Conservation (phyloP, 371 early-diverging fungal species). For the Rhizopus stolonifer region DNA sequence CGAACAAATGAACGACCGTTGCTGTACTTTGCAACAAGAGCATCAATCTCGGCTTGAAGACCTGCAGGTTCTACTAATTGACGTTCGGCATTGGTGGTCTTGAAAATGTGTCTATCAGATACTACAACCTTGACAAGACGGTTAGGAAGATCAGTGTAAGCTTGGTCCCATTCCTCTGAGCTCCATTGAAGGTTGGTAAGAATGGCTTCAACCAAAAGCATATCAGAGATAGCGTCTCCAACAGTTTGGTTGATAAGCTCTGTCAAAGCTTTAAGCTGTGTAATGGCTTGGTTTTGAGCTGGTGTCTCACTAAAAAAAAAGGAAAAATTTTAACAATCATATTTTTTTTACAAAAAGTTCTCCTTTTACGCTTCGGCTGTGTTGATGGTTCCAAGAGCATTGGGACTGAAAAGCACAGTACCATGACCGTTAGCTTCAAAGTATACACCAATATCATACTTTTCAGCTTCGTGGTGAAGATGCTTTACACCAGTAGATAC, state of each 20-base stretch:
- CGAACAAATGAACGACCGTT: constrained; percentile 94
- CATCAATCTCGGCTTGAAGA: constrained; percentile 89
- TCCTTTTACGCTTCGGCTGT: constrained; percentile 64
- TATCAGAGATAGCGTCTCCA: constrained; percentile 99
- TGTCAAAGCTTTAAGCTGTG: constrained; percentile 76
- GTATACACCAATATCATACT: constrained; percentile 98
- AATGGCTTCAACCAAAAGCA: constrained; percentile 94
- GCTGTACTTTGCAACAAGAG: constrained; percentile 75
- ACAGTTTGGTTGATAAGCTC: constrained; percentile 97
- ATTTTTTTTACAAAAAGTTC: not conserved
- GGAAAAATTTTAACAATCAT: not conserved
- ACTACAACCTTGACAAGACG: constrained; percentile 95
- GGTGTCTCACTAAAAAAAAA: constrained; percentile 57
- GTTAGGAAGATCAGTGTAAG: constrained; percentile 94
- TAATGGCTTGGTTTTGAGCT: constrained; percentile 78
- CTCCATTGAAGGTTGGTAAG: constrained; percentile 80
- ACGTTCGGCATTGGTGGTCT: constrained; percentile 95
- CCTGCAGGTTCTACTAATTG: constrained; percentile 84
- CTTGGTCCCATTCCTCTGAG: constrained; percentile 86
- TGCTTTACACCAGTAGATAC: constrained; percentile 99
- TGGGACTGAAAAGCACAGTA: constrained; percentile 93
- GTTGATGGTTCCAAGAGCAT: constrained; percentile 77
- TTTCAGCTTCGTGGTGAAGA: constrained; percentile 96
- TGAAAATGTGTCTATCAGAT: constrained; percentile 82
- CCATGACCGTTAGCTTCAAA: constrained; percentile 99